Conservation (phyloP, 441 rosid genomes). For the Viola pubescens region DNA sequence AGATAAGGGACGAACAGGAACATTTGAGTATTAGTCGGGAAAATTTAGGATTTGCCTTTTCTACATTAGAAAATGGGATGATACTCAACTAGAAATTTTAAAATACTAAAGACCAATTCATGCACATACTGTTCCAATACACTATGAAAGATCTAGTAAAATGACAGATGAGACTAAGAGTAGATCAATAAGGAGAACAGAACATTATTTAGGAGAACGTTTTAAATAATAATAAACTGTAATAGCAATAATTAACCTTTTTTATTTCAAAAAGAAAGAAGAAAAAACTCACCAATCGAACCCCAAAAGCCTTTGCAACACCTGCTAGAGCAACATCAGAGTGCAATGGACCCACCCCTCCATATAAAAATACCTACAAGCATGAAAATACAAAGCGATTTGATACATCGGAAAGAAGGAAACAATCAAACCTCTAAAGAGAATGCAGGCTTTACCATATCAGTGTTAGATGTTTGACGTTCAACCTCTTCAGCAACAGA, state of each 20-base stretch:
- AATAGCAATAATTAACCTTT: too few species aligned
- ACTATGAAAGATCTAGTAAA: neutral
- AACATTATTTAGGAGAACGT: too few species aligned
- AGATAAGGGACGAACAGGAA: too few species aligned
- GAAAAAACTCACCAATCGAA: conserved; percentile 63
- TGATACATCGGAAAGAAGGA: too few species aligned
- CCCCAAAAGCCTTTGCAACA: conserved; percentile 96
- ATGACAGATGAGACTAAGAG: neutral
- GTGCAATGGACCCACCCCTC: conserved; percentile 94
- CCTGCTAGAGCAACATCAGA: conserved; percentile 90
- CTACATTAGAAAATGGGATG: neutral
- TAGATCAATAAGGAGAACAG: too few species aligned
- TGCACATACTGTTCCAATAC: neutral
- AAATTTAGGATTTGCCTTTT: too few species aligned
- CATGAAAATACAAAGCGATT: conserved; percentile 4
- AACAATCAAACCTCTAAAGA: conserved; percentile 4
- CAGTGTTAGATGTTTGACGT: conserved; percentile 53
- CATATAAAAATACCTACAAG: conserved; percentile 72
- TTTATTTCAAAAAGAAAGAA: neutral
- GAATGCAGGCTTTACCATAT: conserved; percentile 47
- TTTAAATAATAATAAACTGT: too few species aligned
- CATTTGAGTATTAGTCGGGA: too few species aligned
- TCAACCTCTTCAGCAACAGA: conserved; percentile 97
- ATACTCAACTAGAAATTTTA: neutral
- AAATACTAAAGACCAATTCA: neutral